Conservation (phyloP, 2,329 filamentous ascomycete genomes). For the Scedosporium boydii region DNA sequence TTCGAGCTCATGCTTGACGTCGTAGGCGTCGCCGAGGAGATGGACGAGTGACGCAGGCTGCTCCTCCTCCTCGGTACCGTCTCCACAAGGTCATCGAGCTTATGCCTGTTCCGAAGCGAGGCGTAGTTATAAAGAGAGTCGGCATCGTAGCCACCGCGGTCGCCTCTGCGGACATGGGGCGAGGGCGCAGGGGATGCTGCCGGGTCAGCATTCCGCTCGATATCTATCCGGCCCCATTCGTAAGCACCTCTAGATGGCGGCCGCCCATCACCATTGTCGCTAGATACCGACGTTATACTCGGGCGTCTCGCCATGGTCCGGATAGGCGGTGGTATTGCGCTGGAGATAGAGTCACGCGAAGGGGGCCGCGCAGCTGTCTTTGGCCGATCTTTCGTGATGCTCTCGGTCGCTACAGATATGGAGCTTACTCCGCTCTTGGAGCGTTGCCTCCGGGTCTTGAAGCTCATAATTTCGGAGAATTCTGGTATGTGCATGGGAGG, state of each 20-base stretch:
- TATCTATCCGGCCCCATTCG: conserved; percentile 3
- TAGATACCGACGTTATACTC: not conserved
- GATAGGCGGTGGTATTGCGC: not conserved
- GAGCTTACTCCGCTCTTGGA: not conserved
- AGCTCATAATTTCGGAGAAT: not conserved
- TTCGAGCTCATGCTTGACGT: conserved; percentile 31
- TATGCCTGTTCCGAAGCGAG: conserved; percentile 14
- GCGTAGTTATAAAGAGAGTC: conserved; percentile 12
- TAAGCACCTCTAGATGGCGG: not conserved
- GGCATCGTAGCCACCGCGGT: conserved; percentile 8
- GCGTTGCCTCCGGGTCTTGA: not conserved
- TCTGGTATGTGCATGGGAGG: not conserved
- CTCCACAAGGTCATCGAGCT: conserved; percentile 20
- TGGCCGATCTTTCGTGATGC: not conserved
- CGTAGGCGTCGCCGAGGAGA: conserved; percentile 31
- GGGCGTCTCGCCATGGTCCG: not conserved
- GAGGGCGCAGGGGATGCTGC: conserved; percentile 10
- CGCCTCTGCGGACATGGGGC: conserved; percentile 8
- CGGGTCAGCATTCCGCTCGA: conserved; percentile 3
- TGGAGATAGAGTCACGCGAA: not conserved
- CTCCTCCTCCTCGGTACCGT: conserved; percentile 21
- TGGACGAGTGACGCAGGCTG: conserved; percentile 29
- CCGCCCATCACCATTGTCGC: not conserved
- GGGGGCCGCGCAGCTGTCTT: not conserved
- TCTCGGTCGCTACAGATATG: not conserved